Evolutionary conservation across 805 yeast species (phyloP), one percentile per base, ranked within the genome.

Genomic region (Suhomyces xylopsoci): DNA sequence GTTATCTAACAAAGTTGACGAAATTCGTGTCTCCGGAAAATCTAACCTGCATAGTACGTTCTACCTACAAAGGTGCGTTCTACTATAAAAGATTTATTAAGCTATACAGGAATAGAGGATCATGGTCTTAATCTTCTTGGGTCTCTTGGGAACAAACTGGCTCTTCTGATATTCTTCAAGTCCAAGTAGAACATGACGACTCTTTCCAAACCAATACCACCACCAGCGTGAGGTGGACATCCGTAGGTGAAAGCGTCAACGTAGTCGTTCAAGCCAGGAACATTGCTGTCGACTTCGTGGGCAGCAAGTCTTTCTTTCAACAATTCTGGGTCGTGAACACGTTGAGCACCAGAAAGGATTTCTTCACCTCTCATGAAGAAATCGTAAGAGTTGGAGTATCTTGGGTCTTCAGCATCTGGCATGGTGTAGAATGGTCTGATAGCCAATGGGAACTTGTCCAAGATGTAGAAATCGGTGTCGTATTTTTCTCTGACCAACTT

Each of bases 351-450:
- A n/a, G 97, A 90, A 62, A 94, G 78, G 64, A 94, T 94, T 77
- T 94, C 99, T 78, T 94, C 99, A 69, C 99, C 99, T 79, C 99
- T 88, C 99, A 94, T 94, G 82, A 94, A 94, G 86, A 94, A 94
- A 78, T 94, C 99, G 70, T 93, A 94, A 19, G 98, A 93, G 83
- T 94, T 94, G 58, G 98, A 92, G 78, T 92, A 92, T 62, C 87
- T 81, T 58, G 96, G 84, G 76, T 94, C 92, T 65, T 84, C 87
- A 17, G 98, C 81, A 70, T 91, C 97, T 57, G 99, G 98, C 99
- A 94, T 94, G 47, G 99, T 94, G 82, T 94, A 94, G 83, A 94
- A 94, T 53, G 99, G 99, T 80, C 99, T 87, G 51, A 92, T 83
- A 28, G 90, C 94, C 67, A 91, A 80, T 65, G 99, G 99, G 89